phyloP scores from a whole-genome alignment of 192 early-diverging fungal species.

The Coemansia sp. region DNA sequence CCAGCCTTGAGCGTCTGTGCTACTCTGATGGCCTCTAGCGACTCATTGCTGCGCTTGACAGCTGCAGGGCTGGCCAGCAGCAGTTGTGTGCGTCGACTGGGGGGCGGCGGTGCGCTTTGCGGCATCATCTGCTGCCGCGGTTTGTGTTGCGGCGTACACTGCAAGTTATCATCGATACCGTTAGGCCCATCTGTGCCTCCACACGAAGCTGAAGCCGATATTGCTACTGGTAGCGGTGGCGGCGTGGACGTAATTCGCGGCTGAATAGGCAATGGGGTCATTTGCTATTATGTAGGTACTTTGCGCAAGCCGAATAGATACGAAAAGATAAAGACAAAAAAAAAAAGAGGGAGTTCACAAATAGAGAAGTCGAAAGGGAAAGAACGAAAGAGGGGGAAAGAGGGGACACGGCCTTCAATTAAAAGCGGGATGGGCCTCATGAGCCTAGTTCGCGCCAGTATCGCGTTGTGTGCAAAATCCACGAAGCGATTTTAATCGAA shows the following conservation, averaged over 20 bases:
- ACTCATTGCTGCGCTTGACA: slow-evolving; percentile 36
- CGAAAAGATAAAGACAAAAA: neutral
- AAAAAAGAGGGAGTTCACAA: neutral
- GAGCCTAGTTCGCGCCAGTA: slow-evolving; percentile 13
- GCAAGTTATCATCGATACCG: neutral
- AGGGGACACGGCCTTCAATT: neutral
- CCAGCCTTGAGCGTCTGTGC: slow-evolving; percentile 54
- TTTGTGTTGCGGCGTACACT: slow-evolving; percentile 9
- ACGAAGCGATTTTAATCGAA: slow-evolving; percentile 2
- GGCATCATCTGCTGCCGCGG: slow-evolving; percentile 12
- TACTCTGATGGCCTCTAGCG: slow-evolving; percentile 42
- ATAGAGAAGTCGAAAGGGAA: neutral
- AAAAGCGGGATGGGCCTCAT: slow-evolving; percentile 10
- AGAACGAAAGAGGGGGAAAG: neutral
- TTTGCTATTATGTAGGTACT: neutral
- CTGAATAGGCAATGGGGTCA: neutral
- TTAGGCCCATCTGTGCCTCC: neutral
- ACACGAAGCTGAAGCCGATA: neutral
- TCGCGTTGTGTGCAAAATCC: slow-evolving; percentile 14
- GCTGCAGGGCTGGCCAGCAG: slow-evolving; percentile 37
- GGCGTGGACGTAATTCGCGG: neutral
- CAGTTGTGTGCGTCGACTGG: slow-evolving; percentile 17
- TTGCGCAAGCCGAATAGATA: slow-evolving; percentile 3
- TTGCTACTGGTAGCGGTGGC: neutral
- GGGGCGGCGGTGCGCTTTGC: slow-evolving; percentile 35